Evolutionary conservation across 2,329 filamentous ascomycete genomes (phyloP), one percentile per base, ranked within the genome.

Genomic region (Diaporthe longicolla): DNA sequence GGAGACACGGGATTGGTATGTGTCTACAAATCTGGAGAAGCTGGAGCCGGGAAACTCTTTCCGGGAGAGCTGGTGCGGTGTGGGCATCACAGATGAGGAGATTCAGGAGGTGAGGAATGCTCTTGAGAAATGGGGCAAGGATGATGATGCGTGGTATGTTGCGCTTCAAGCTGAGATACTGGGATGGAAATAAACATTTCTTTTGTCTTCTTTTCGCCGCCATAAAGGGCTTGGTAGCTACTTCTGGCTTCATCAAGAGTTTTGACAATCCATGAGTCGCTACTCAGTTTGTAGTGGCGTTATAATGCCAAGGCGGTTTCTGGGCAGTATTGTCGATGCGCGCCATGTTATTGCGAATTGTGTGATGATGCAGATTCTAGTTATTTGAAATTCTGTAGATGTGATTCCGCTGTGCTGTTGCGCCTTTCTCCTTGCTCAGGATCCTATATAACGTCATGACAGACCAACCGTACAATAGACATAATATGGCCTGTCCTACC

Each of bases 61-160:
- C 63, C 73, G 79, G 21, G 79, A 82, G 76, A 82, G 79, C 61
- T 85, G 83, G 83, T 43, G 80, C 4, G 74, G 79, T 58, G 81
- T 78, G 3, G 84, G 83, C 1, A 82, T 84, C 68, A 78, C 79
- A 0, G 79, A 82, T 48, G 82, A 79, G 0, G 81, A 83, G 77
- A 82, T 85, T 35, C 73, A 80, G 69, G 73, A 83, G 77, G 80
- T 81, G 15, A 43, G 79, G 68, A 45, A 3, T 2, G 81, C 80
- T 3, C 68, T 83, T n/a, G 66, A 77, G 29, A 76, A 77, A 63
- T 85, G 83, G 83, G 82, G 77, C 0, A 79, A 81, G 57, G 80
- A 77, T 17, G 81, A 84, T 58, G 83, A 83, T 77, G 83, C 82
- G 0, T 85, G 82, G 83, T 80, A 78, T 76, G 81, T 76, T 8